Base-by-base conservation (phyloP, 176 grass and related monocot genomes). In the Urochloa ruziziensis region DNA sequence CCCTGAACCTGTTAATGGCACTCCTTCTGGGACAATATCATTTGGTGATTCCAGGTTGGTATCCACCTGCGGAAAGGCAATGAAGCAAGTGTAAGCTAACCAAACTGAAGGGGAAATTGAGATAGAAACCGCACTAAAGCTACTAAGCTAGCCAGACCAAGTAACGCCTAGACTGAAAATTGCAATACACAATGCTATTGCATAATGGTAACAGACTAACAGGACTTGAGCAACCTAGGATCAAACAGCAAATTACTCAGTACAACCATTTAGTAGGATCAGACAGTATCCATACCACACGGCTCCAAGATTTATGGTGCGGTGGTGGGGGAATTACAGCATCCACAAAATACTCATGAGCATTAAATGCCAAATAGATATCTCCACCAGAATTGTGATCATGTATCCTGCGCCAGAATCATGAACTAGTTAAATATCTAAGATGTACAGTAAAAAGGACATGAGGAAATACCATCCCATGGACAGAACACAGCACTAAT, bases 281-380 rank as follows among this genome's bases (percentile, higher is more conserved):
- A 77, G 33, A 80, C 7, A 81, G 29, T 75, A 85, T 74, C 30
- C 85, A 73, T 99, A 99, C 96, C 91, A 99, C 93, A 73, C 93
- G 85, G 29, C 90, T 89, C 97, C 97, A 99, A 53, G 35, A 33
- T 75, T 89, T 92, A 27, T 75, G 84, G 28, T 89, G 80, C 44
- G 97, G 93, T 65, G 93, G 91, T 70, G 86, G 67, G 11, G 97
- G 93, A 52, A 96, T 92, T 80, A 76, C 51, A 77, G 66, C 81
- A 3, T 96, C 78, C 46, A 96, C 93, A 87, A 79, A 85, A 81
- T 89, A 94, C 46, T 96, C 87, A 75, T 99, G 97, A 59, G 89
- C 93, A 82, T 96, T 99, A 81, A 99, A 96, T 85, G 93, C 97
- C 69, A 96, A 73, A 73, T 91, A 99, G 69, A 96, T 94, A 60